Conservation (phyloP, 306 rosid genomes). For the Prunus davidiana region DNA sequence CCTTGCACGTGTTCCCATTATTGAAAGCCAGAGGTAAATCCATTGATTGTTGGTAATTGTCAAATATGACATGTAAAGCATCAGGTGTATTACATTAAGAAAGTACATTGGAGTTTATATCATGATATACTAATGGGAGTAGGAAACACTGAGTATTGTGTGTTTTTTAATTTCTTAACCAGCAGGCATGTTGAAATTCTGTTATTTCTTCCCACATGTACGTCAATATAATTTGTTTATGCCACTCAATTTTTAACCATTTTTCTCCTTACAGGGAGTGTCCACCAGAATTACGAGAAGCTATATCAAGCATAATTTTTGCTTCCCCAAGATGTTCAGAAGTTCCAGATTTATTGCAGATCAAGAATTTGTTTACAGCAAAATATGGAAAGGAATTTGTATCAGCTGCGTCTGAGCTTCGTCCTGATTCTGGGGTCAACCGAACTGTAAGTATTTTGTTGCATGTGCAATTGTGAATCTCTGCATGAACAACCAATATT, state of each 20-base stretch:
- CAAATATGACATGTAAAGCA: not conserved
- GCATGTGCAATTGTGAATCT: constrained; percentile 17
- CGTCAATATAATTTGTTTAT: not conserved
- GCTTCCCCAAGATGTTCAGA: constrained; percentile 99
- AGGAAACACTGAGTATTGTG: not conserved
- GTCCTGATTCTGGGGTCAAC: constrained; percentile 96
- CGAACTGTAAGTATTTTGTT: constrained; percentile 62
- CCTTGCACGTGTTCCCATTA: constrained; percentile 89
- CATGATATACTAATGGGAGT: not conserved
- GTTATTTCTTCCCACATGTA: not conserved
- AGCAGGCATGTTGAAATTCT: not conserved
- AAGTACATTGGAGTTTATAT: not conserved
- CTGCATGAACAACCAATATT: not conserved
- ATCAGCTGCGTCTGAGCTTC: constrained; percentile 76
- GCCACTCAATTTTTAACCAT: constrained; percentile 7
- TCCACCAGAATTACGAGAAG: constrained; percentile 88
- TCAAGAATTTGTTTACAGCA: constrained; percentile 76
- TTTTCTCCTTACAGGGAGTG: constrained; percentile 64
- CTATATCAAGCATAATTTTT: constrained; percentile 87
- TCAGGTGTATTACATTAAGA: not conserved
- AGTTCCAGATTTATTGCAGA: constrained; percentile 84
- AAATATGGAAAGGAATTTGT: constrained; percentile 92
- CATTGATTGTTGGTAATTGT: constrained; percentile 7
- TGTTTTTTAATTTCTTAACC: not conserved
- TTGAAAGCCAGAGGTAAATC: constrained; percentile 81